Conservation (phyloP, 768 basidiomycete genomes). For the Xanthoconium purpureum region DNA sequence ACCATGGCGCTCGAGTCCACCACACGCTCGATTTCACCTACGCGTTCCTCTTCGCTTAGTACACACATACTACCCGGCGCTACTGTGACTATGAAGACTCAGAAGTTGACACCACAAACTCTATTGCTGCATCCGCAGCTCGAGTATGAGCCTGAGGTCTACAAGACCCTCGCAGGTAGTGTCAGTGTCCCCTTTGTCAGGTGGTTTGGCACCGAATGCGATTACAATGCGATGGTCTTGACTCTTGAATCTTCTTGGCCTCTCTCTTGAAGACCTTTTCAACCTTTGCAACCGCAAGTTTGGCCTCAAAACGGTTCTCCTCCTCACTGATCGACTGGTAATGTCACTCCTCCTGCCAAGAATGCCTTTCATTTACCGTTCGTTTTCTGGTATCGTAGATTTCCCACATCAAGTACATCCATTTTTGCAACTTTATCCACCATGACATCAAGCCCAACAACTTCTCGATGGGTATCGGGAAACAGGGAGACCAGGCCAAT, state of each 20-base stretch:
- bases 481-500: constrained; percentile 99
- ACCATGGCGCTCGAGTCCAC: too few relatives aligned
- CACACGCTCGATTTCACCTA: too few relatives aligned
- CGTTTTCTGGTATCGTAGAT: constrained; percentile 51
- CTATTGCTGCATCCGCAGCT: constrained; percentile 99
- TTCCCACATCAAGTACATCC: constrained; percentile 98
- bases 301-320: constrained; percentile 91
- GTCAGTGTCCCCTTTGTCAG: constrained; percentile 98
- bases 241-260: constrained; percentile 93
- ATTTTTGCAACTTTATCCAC: constrained; percentile 97
- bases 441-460: constrained; percentile 99
- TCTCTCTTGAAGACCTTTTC: constrained; percentile 88
- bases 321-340: constrained; percentile 95
- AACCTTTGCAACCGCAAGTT: constrained; percentile 98
- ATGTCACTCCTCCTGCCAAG: not conserved
- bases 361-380: constrained; percentile 41
- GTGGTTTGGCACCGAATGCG: constrained; percentile 94
- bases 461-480: constrained; percentile 99
- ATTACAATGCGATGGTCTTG: constrained; percentile 99
- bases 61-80: too few relatives aligned
- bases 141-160: constrained; percentile 94
- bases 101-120: too few relatives aligned
- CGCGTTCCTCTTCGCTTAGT: too few relatives aligned
- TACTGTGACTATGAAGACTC: too few relatives aligned
- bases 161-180: constrained; percentile 98